Conservation (phyloP, 768 basidiomycete genomes). For the Cyclocybe aegerita region DNA sequence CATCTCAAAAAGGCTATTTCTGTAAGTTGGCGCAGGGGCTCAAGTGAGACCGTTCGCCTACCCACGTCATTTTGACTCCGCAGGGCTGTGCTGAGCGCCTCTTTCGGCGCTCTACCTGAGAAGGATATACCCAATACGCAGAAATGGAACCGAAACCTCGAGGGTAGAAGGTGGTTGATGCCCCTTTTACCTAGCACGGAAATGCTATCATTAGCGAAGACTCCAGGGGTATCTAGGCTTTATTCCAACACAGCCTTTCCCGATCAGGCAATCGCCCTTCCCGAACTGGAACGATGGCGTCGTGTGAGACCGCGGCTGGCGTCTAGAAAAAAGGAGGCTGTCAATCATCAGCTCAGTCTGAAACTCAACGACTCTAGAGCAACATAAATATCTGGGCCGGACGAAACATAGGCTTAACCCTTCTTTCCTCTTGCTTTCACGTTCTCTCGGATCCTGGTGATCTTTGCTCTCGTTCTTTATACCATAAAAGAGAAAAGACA, state of each 20-base stretch:
- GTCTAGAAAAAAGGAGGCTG: background rate
- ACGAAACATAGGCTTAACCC: slow-evolving; percentile 14
- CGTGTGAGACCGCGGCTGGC: too few relatives aligned
- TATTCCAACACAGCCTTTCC: background rate
- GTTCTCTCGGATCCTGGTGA: slow-evolving; percentile 54
- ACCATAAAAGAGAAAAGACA: slow-evolving; percentile 12
- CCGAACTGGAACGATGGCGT: background rate
- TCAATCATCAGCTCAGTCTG: background rate
- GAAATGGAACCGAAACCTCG: too few relatives aligned
- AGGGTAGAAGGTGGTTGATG: too few relatives aligned
- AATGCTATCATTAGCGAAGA: background rate
- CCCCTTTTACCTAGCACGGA: too few relatives aligned
- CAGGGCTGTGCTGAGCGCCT: too few relatives aligned
- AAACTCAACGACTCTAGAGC: background rate
- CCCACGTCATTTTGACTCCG: too few relatives aligned
- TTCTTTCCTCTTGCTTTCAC: slow-evolving; percentile 35
- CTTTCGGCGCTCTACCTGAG: too few relatives aligned
- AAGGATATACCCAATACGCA: background rate
- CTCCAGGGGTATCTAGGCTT: background rate
- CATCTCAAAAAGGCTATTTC: too few relatives aligned
- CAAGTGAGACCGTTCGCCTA: too few relatives aligned
- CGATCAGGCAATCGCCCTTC: slow-evolving; percentile 1
- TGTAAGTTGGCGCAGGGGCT: too few relatives aligned
- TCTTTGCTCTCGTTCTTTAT: slow-evolving; percentile 28
- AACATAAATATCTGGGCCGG: slow-evolving; percentile 20